Evolutionary conservation across 202 grass and related monocot species (phyloP).

Genomic region (Hordeum pubiflorum): DNA sequence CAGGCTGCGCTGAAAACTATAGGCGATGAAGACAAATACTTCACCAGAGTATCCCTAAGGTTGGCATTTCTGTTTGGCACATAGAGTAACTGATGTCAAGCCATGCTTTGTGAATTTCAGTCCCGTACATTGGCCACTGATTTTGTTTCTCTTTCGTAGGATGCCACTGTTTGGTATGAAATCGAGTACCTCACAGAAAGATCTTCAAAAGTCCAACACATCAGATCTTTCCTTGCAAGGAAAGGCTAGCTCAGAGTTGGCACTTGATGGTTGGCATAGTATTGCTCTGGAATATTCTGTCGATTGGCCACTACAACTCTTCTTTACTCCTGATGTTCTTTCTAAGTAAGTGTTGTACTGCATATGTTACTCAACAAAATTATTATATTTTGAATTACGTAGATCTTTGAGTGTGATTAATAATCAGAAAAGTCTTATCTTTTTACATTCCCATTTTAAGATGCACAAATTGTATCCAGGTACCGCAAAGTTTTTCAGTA

Average conservation of each 20-base stretch:
- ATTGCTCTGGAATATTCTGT: slow-evolving; percentile 89
- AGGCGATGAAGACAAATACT: slow-evolving; percentile 90
- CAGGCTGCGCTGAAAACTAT: slow-evolving; percentile 94
- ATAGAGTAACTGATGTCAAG: background rate
- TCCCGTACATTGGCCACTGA: background rate
- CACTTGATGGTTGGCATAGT: slow-evolving; percentile 88
- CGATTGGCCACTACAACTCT: slow-evolving; percentile 89
- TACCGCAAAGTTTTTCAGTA: slow-evolving; percentile 97
- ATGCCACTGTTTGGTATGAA: slow-evolving; percentile 77
- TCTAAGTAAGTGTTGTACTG: slow-evolving; percentile 61
- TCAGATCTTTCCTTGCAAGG: slow-evolving; percentile 47
- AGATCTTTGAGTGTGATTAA: background rate
- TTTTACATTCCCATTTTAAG: background rate
- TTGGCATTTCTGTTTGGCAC: slow-evolving; percentile 23
- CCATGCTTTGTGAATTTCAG: background rate
- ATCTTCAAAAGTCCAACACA: slow-evolving; percentile 46
- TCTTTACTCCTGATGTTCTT: slow-evolving; percentile 94
- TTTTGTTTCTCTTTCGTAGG: slow-evolving; percentile 49
- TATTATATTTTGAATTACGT: background rate
- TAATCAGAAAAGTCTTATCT: background rate
- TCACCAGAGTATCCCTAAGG: slow-evolving; percentile 85
- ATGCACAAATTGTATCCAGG: slow-evolving; percentile 38
- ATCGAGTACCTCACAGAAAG: slow-evolving; percentile 46
- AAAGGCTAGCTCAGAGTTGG: slow-evolving; percentile 56
- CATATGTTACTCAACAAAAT: slow-evolving; percentile 13